Percentiles rank a stretch among this genome's conserved stretches.
phyloP scores from a whole-genome alignment of 805 yeast species.

The Ogataea glucozyma region DNA sequence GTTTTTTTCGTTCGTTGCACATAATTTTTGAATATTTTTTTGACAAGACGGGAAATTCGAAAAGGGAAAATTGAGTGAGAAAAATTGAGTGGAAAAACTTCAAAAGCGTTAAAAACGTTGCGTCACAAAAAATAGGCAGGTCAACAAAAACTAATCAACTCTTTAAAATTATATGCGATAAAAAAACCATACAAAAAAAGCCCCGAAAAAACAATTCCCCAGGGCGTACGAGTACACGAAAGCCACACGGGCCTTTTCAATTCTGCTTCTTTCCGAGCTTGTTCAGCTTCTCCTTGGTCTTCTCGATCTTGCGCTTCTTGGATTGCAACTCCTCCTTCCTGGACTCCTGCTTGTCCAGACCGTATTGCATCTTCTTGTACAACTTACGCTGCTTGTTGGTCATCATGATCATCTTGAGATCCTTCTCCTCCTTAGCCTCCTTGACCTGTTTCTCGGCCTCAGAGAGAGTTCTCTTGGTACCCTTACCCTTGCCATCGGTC shows the following conservation, averaged over 20 bases:
- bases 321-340: slow-evolving; percentile 67
- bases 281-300: slow-evolving; percentile 45
- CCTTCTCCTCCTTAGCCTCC: slow-evolving; percentile 66
- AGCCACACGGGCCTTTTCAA: no score
- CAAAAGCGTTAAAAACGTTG: no score
- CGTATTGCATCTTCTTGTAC: slow-evolving; percentile 93
- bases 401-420: slow-evolving; percentile 96
- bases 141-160: background rate
- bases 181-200: slow-evolving; percentile 6
- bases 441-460: slow-evolving; percentile 55
- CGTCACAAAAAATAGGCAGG: no score
- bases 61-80: no score
- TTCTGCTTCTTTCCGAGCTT: slow-evolving; percentile 9
- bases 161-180: slow-evolving; percentile 1
- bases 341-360: slow-evolving; percentile 77
- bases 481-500: slow-evolving; percentile 30
- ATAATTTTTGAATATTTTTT: background rate
- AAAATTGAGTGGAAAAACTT: no score
- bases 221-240: no score
- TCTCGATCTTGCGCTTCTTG: slow-evolving; percentile 70
- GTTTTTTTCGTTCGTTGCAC: slow-evolving; percentile 3
- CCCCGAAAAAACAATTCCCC: background rate
- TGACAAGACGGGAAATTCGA: no score
- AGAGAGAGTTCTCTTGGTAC: slow-evolving; percentile 39
- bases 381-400: slow-evolving; percentile 91